Evolutionary conservation across 164 flowering plant species (phyloP), one percentile per base, ranked within the genome.

Genomic region (Chimonanthus praecox): DNA sequence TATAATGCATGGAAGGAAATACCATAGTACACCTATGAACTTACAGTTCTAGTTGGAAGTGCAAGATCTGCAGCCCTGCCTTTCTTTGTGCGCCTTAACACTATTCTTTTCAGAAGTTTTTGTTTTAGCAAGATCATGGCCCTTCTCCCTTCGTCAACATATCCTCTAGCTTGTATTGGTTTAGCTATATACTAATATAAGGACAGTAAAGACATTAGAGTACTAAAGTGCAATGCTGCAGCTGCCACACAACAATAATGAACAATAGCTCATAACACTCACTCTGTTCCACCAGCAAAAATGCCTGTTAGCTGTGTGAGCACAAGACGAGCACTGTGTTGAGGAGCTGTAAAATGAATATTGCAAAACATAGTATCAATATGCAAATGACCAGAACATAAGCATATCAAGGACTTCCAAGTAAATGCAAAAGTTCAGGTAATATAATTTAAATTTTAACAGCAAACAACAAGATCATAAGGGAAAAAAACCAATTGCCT

Each of bases 241-340:
- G 15, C 45, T 3, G 5, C 64, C n/a, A n/a, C 50, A 10, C 18
- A 70, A 70, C 21, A 49, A 45, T 61, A 5, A 21, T 43, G 16
- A 69, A 54, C 1, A 2, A 47, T 7, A 50, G 50, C 60, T 45
- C 60, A 51, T n/a, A 78, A 54, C 8, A 79, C 86, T 82, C 61
- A 88, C 92, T 78, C 47, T 88, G 73, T 85, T 88, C 92, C 92
- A 88, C 92, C 92, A 88, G 80, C 88, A 88, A 76, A 95, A 92
- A 84, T 95, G 99, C 74, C 96, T 84, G 49, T 81, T 83, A 68
- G 85, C 73, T 70, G 76, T 87, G 80, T 95, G 99, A 16, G 78
- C 77, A 75, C 99, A 95, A 69, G 60, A 54, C 16, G 33, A 33
- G 33, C 33, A 33, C 33, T 33, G 33, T 33, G 33, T 33, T 33